A percentile compares a stretch with the other conserved stretches of the same genome.
These are phyloP conservation scores for Pinguiococcus pyrenoidosus DNA, from an alignment of 108 stramenopile genomes.

Conservation along the genomic window DNA sequence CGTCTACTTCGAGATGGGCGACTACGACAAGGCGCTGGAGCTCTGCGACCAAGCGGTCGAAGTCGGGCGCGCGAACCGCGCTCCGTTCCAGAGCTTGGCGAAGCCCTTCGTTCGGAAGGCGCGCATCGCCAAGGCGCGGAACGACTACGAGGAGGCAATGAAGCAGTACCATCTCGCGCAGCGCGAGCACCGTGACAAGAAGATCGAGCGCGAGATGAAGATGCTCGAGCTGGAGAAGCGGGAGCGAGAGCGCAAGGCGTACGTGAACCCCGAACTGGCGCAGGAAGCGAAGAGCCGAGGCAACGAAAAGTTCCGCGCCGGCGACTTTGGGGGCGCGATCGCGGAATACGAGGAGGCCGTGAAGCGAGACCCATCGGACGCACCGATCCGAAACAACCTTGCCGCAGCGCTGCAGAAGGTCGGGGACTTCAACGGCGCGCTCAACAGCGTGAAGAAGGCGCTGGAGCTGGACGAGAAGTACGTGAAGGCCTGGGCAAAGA, in stretches of 20 bases:
- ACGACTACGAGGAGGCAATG: conserved; percentile 60
- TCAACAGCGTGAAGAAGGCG: conserved; percentile 33
- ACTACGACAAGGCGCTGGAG: conserved; percentile 54
- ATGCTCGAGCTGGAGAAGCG: conserved; percentile 79
- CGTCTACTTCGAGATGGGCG: conserved; percentile 76
- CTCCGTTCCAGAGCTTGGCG: conserved; percentile 80
- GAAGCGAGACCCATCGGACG: conserved; percentile 91
- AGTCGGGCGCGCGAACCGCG: conserved; percentile 70
- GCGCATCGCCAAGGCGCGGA: conserved; percentile 73
- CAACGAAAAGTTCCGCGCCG: conserved; percentile 76
- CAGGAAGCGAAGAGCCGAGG: conserved; percentile 93
- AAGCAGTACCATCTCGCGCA: background rate
- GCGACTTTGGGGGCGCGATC: conserved; percentile 54
- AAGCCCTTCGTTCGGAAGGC: conserved; percentile 79
- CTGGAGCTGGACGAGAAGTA: conserved; percentile 91
- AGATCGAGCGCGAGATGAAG: conserved; percentile 80
- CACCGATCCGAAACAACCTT: conserved; percentile 91
- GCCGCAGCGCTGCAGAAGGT: conserved; percentile 88
- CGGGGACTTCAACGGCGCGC: conserved; percentile 72
- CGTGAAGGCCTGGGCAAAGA: conserved; percentile 94
- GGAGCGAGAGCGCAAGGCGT: conserved; percentile 66
- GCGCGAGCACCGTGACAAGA: conserved; percentile 51
- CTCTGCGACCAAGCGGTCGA: conserved; percentile 71
- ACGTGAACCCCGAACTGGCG: conserved; percentile 86
- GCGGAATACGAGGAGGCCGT: conserved; percentile 67